Evolutionary conservation across 78 protist genomes (phyloP).

Genomic region (Acrasis kona): DNA sequence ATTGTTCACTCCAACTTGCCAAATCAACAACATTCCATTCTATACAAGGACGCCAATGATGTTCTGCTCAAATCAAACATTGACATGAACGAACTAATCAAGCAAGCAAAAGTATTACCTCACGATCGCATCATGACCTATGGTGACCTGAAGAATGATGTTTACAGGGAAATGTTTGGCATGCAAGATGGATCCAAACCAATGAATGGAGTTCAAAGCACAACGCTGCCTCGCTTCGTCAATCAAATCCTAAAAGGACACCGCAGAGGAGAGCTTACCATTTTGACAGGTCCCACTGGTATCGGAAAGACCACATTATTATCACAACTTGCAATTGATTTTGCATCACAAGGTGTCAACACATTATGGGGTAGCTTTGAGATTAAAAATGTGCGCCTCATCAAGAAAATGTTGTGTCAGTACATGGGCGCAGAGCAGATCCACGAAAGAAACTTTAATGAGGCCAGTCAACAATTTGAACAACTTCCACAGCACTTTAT

Average conservation of each 20-base stretch:
- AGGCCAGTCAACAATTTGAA: constrained; percentile 25
- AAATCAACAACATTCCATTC: no score
- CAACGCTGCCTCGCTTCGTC: constrained; percentile 44
- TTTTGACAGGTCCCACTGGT: constrained; percentile 74
- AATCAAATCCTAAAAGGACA: constrained; percentile 53
- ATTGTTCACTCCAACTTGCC: constrained; percentile 1
- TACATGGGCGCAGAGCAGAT: background rate
- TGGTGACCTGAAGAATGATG: constrained; percentile 13
- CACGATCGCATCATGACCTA: constrained; percentile 47
- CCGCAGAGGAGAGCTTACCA: constrained; percentile 62
- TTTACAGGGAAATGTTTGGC: constrained; percentile 26
- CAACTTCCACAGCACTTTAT: constrained; percentile 56
- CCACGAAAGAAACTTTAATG: constrained; percentile 29
- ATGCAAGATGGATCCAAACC: no score
- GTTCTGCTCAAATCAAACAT: constrained; percentile 28
- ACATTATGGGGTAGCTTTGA: constrained; percentile 75
- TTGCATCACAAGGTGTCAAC: constrained; percentile 33
- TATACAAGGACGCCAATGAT: constrained; percentile 71
- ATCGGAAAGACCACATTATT: constrained; percentile 52
- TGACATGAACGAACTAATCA: constrained; percentile 24
- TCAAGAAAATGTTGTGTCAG: constrained; percentile 49
- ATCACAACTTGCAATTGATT: constrained; percentile 53
- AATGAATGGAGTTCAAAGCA: constrained; percentile 28
- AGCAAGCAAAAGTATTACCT: constrained; percentile 23
- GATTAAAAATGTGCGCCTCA: constrained; percentile 35